phyloP scores from a whole-genome alignment of 805 yeast genomes.

The Kazachstania taianensis region DNA sequence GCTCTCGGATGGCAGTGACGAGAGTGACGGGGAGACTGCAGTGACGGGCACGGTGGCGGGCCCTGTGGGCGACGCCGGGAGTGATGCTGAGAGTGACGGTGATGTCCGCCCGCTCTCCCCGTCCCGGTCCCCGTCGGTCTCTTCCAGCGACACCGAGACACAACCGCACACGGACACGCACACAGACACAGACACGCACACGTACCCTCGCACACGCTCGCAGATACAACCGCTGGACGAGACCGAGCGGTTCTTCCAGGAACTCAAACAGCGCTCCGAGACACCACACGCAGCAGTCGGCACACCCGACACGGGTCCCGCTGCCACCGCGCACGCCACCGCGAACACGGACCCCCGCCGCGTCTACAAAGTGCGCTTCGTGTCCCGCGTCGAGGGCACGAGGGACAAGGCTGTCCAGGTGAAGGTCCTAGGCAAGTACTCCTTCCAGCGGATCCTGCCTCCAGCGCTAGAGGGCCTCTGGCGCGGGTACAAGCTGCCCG shows the following conservation, averaged over 20 bases:
- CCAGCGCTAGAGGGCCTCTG: slow-evolving; percentile 19
- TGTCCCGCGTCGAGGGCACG: slow-evolving; percentile 24
- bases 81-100: no score
- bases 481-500: slow-evolving; percentile 15
- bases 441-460: slow-evolving; percentile 21
- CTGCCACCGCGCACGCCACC: background rate
- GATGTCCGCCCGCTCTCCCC: no score
- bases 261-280: slow-evolving; percentile 8
- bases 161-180: no score
- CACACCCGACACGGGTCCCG: background rate
- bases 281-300: no score
- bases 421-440: slow-evolving; percentile 22
- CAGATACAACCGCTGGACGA: no score
- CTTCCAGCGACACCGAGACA: no score
- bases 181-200: background rate
- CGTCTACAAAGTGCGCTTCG: slow-evolving; percentile 19
- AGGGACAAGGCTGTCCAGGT: slow-evolving; percentile 19
- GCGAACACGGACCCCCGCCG: background rate
- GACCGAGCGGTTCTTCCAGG: slow-evolving; percentile 19
- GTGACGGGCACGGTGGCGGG: background rate
- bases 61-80: no score
- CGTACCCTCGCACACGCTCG: background rate
- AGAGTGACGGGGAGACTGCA: no score
- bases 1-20: no score
- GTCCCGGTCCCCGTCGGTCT: no score